These are phyloP conservation scores for Ustilago sp. DNA, from an alignment of 1,284 basidiomycete species.

Conservation along the genomic window DNA sequence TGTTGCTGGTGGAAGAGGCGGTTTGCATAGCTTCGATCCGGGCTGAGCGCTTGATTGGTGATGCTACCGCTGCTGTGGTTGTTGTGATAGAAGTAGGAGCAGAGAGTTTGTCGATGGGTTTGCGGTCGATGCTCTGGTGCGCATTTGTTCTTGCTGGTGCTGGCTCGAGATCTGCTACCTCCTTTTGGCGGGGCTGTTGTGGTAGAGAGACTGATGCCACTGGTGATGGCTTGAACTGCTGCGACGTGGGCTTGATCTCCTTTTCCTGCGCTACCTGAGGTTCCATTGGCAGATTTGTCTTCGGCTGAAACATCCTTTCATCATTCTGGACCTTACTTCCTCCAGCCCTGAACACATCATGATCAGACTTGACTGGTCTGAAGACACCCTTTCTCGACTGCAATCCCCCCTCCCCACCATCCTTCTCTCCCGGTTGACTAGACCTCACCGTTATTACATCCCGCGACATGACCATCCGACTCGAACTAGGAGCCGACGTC, in stretches of 20 bases:
- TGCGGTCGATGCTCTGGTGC: background rate
- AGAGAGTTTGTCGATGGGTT: background rate
- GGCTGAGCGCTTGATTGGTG: conserved; percentile 41
- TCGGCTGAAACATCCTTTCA: conserved; percentile 15
- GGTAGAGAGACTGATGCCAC: background rate
- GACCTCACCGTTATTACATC: background rate
- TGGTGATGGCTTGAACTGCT: background rate
- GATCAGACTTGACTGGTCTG: conserved; percentile 41
- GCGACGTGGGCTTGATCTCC: background rate
- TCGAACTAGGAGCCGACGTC: conserved; percentile 27
- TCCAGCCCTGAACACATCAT: conserved; percentile 33
- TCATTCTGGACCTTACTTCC: background rate
- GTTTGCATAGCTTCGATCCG: conserved; percentile 51
- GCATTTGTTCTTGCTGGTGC: background rate
- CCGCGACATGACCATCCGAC: conserved; percentile 1
- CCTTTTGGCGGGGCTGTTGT: background rate
- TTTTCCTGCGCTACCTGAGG: background rate
- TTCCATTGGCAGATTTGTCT: conserved; percentile 15
- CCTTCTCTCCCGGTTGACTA: conserved; percentile 3
- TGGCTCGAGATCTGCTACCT: conserved; percentile 4
- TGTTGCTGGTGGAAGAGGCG: conserved; percentile 11
- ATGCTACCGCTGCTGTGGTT: background rate
- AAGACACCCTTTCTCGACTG: conserved; percentile 16
- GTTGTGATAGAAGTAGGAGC: background rate
- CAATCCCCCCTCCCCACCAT: conserved; percentile 4